A percentile compares a stretch with the other conserved stretches of the same genome.
Conservation (phyloP, 2,329 filamentous ascomycete species). For the Phaeoacremonium minimum region DNA sequence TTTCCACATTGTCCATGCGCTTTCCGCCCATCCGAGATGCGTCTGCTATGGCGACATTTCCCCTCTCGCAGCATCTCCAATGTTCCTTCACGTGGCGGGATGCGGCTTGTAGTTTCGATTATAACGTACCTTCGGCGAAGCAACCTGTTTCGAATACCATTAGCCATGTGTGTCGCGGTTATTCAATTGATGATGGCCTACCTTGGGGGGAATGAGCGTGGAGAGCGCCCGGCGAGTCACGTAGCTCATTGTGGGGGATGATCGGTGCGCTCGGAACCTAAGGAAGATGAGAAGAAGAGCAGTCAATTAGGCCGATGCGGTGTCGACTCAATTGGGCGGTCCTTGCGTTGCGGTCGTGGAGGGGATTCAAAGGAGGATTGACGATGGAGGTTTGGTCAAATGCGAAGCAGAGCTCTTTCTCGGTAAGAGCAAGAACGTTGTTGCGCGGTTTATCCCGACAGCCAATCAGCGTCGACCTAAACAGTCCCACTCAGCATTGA, state of each 20-base stretch:
- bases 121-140: slow-evolving; percentile 76
- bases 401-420: slow-evolving; percentile 8
- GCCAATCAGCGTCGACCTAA: slow-evolving; percentile 14
- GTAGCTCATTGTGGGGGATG: slow-evolving; percentile 76
- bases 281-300: slow-evolving; percentile 21
- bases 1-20: no score
- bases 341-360: slow-evolving; percentile 8
- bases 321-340: slow-evolving; percentile 14
- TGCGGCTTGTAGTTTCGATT: no score
- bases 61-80: no score
- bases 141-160: slow-evolving; percentile 53
- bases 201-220: slow-evolving; percentile 99
- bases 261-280: slow-evolving; percentile 15
- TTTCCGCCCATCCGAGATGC: no score
- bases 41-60: no score
- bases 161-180: slow-evolving; percentile 24
- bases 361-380: no score
- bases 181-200: slow-evolving; percentile 35
- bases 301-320: slow-evolving; percentile 28
- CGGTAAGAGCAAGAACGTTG: slow-evolving; percentile 17
- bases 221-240: slow-evolving; percentile 87
- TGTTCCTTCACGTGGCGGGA: no score
- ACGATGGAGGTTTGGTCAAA: neutral
- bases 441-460: slow-evolving; percentile 28
- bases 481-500: neutral